These are phyloP conservation scores for Rachicladosporium sp. DNA, from an alignment of 2,329 filamentous ascomycete species.

Conservation along the genomic window DNA sequence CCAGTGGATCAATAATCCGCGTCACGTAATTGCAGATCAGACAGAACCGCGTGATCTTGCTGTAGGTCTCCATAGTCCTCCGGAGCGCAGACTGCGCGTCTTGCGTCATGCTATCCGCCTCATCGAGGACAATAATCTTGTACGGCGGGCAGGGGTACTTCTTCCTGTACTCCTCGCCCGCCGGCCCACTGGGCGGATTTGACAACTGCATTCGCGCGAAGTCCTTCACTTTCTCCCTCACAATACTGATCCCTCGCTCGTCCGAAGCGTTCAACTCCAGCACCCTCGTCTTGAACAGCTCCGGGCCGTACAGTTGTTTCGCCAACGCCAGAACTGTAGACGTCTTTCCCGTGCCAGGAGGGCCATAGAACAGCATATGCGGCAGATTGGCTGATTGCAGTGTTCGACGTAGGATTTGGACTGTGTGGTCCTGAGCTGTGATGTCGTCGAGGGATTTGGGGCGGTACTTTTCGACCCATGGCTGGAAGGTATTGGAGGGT, in stretches of 20 bases:
- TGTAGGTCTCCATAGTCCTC: slow-evolving; percentile 96
- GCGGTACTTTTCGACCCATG: slow-evolving; percentile 99
- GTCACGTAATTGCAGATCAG: slow-evolving; percentile 98
- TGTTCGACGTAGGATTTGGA: slow-evolving; percentile 81
- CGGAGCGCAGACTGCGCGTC: slow-evolving; percentile 88
- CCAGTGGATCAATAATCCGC: slow-evolving; percentile 90
- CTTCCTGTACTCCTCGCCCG: slow-evolving; percentile 42
- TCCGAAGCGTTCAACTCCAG: slow-evolving; percentile 98
- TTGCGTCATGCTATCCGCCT: slow-evolving; percentile 98
- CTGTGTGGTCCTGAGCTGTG: slow-evolving; percentile 92
- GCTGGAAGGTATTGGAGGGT: slow-evolving; percentile 60
- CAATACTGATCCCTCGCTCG: slow-evolving; percentile 93
- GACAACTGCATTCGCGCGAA: slow-evolving; percentile 93
- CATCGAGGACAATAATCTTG: slow-evolving; percentile 97
- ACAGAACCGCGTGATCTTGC: slow-evolving; percentile 91
- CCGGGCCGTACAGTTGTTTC: slow-evolving; percentile 93
- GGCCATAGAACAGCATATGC: slow-evolving; percentile 98
- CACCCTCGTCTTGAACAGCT: slow-evolving; percentile 85
- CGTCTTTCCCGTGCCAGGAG: slow-evolving; percentile 94
- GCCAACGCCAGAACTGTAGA: slow-evolving; percentile 93
- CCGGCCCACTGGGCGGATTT: slow-evolving; percentile 57
- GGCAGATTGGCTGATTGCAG: slow-evolving; percentile 94
- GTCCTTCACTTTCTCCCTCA: slow-evolving; percentile 95
- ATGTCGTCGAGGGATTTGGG: slow-evolving; percentile 92
- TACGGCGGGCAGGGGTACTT: slow-evolving; percentile 91